A percentile compares a stretch with the other conserved stretches of the same genome.
Evolutionary conservation across 148 eudicot genomes (phyloP).

Genomic region (Pharnaceum exiguum): DNA sequence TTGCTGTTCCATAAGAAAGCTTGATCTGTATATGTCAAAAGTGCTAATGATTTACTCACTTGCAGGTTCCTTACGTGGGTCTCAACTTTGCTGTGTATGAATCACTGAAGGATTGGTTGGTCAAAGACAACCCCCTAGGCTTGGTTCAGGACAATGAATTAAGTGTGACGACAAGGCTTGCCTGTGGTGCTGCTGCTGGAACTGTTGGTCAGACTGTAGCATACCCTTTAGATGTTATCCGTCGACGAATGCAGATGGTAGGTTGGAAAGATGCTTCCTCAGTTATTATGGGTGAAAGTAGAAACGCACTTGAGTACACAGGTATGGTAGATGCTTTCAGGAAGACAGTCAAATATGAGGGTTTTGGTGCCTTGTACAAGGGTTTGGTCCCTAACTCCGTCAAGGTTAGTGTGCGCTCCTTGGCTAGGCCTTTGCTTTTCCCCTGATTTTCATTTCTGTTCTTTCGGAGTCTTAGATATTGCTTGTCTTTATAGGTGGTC

Average conservation of each 20-base stretch:
- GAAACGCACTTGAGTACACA: constrained; percentile 50
- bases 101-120: constrained; percentile 76
- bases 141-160: constrained; percentile 51
- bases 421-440: not conserved
- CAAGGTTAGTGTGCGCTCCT: constrained; percentile 42
- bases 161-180: constrained; percentile 71
- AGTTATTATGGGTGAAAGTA: constrained; percentile 69
- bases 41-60: not conserved
- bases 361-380: constrained; percentile 83
- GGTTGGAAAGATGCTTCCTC: constrained; percentile 92
- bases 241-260: constrained; percentile 96
- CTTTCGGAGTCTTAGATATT: not conserved
- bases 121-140: constrained; percentile 58
- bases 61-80: constrained; percentile 84
- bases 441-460: too few species aligned
- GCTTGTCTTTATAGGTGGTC: constrained; percentile 49
- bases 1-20: too few species aligned
- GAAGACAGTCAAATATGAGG: constrained; percentile 83
- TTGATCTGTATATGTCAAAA: not conserved
- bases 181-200: constrained; percentile 92
- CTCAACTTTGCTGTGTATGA: constrained; percentile 91
- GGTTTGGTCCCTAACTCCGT: constrained; percentile 93
- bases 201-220: constrained; percentile 91
- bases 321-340: constrained; percentile 87
- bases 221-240: constrained; percentile 87